phyloP scores from a whole-genome alignment of 192 early-diverging fungal genomes.

The Geranomyces michiganensis region DNA sequence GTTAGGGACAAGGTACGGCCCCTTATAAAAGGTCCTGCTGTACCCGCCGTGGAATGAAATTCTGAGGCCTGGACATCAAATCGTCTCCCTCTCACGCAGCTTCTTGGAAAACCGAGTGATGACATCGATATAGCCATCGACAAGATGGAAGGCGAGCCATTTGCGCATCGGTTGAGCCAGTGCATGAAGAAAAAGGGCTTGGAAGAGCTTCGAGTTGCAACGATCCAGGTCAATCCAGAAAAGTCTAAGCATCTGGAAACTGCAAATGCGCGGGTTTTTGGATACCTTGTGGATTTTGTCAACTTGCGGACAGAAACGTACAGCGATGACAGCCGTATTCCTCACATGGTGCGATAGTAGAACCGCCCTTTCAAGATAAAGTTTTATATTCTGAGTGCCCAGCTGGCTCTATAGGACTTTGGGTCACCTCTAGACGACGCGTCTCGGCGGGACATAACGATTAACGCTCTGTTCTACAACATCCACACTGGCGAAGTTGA shows the following conservation, averaged over 20 bases:
- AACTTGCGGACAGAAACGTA: slow-evolving; percentile 94
- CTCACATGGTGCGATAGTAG: slow-evolving; percentile 46
- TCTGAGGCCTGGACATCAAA: too few relatives aligned
- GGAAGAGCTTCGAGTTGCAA: slow-evolving; percentile 59
- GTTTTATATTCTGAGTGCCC: slow-evolving; percentile 48
- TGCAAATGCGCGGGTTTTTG: slow-evolving; percentile 83
- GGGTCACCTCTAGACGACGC: slow-evolving; percentile 94
- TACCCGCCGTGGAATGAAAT: neutral
- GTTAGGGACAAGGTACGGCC: slow-evolving; percentile 88
- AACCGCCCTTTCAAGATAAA: slow-evolving; percentile 11
- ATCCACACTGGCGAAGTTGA: slow-evolving; percentile 64
- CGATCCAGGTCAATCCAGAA: slow-evolving; percentile 91
- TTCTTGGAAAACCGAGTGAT: slow-evolving; percentile 81
- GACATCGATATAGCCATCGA: slow-evolving; percentile 96
- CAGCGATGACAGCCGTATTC: slow-evolving; percentile 78
- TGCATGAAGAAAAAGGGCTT: slow-evolving; percentile 51
- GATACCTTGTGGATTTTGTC: slow-evolving; percentile 87
- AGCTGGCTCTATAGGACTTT: slow-evolving; percentile 52
- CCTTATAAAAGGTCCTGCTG: neutral
- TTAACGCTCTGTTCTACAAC: slow-evolving; percentile 98
- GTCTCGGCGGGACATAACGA: slow-evolving; percentile 91
- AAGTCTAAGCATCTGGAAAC: slow-evolving; percentile 98
- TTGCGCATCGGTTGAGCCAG: slow-evolving; percentile 75
- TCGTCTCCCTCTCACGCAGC: slow-evolving; percentile 43
- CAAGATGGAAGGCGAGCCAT: slow-evolving; percentile 89